Conservation (phyloP, 108 stramenopile genomes). For the Discostella stelligeroides region DNA sequence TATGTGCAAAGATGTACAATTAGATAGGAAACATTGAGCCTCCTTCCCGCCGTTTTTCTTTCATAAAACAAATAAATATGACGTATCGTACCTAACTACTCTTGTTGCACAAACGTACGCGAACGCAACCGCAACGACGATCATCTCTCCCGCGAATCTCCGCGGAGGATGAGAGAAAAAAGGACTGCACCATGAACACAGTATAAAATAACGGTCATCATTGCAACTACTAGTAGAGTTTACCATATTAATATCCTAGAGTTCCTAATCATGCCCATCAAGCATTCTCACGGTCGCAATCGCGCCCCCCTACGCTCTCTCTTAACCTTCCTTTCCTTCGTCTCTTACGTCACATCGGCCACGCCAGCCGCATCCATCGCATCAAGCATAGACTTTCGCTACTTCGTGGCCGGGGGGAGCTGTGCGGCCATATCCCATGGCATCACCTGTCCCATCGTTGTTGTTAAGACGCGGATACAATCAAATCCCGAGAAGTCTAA, state of each 20-base stretch:
- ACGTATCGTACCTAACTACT: no score
- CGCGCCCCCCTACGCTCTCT: constrained; percentile 8
- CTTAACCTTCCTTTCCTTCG: constrained; percentile 6
- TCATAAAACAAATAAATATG: not conserved
- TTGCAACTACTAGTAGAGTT: no score
- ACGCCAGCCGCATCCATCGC: constrained; percentile 13
- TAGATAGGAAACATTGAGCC: no score
- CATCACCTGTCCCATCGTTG: constrained; percentile 88
- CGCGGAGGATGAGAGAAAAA: no score
- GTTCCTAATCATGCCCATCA: constrained; percentile 1
- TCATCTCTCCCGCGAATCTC: no score
- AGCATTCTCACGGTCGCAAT: not conserved
- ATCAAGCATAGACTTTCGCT: constrained; percentile 53
- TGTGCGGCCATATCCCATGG: constrained; percentile 88
- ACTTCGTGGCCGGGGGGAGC: constrained; percentile 85
- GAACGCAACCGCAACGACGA: no score
- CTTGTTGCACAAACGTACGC: no score
- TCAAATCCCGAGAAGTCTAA: constrained; percentile 66
- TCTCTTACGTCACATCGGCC: constrained; percentile 10
- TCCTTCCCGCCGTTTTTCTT: no score
- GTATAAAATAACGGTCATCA: no score
- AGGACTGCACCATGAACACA: no score
- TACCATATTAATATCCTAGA: no score
- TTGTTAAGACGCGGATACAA: constrained; percentile 89
- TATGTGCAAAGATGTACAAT: no score